These are phyloP conservation scores for Schizopora paradoxa DNA, from an alignment of 1,284 basidiomycete genomes.

Conservation along the genomic window DNA sequence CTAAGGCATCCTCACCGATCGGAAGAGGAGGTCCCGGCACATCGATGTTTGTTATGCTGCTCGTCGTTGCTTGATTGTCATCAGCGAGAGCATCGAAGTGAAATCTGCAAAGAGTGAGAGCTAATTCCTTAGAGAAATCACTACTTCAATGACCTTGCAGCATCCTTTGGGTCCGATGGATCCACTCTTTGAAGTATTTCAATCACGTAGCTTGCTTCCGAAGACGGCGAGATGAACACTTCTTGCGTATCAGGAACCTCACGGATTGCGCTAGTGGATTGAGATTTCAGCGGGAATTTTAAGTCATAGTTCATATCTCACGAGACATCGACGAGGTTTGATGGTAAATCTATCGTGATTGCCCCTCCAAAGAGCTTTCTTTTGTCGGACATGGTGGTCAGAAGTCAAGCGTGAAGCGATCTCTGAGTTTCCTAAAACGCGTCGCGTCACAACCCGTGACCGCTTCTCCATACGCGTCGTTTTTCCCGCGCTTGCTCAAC, in stretches of 20 bases:
- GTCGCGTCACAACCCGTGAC: slow-evolving; percentile 3
- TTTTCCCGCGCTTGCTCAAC: slow-evolving; percentile 1
- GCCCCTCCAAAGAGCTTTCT: slow-evolving; percentile 73
- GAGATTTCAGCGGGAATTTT: slow-evolving; percentile 6
- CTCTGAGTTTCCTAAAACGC: not conserved
- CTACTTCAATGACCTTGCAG: slow-evolving; percentile 53
- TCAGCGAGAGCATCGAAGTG: slow-evolving; percentile 91
- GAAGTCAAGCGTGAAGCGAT: not conserved
- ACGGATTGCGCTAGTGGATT: slow-evolving; percentile 65
- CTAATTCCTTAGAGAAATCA: slow-evolving; percentile 18
- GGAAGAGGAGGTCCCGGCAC: slow-evolving; percentile 18
- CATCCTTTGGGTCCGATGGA: slow-evolving; percentile 49
- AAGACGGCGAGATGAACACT: slow-evolving; percentile 75
- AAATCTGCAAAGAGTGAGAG: slow-evolving; percentile 50
- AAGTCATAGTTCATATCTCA: slow-evolving; percentile 37
- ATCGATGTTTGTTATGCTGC: slow-evolving; percentile 41
- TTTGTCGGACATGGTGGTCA: slow-evolving; percentile 20
- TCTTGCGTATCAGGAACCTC: slow-evolving; percentile 98
- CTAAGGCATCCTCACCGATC: too few relatives aligned
- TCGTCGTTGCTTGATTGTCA: slow-evolving; percentile 74
- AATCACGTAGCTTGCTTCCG: slow-evolving; percentile 74
- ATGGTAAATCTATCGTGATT: slow-evolving; percentile 60
- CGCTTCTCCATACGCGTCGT: not conserved
- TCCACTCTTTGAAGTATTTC: slow-evolving; percentile 82
- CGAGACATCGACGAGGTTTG: slow-evolving; percentile 79